phyloP scores from a whole-genome alignment of 2,329 filamentous ascomycete species.

The Colletotrichum lini region DNA sequence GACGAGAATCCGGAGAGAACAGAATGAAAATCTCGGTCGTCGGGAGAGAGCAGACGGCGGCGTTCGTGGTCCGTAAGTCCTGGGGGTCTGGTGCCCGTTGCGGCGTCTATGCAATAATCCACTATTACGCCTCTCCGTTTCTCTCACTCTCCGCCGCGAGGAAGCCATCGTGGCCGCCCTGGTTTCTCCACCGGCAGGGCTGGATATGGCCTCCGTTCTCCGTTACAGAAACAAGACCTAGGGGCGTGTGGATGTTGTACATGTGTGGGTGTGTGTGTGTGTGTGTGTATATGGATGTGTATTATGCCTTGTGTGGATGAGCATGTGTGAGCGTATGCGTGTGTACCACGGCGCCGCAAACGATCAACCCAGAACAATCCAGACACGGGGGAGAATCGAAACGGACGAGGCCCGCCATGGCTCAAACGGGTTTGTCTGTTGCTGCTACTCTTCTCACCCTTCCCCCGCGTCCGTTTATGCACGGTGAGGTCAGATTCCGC shows the following conservation, averaged over 20 bases:
- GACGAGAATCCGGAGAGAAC: too few species aligned
- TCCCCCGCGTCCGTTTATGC: conserved; percentile 3
- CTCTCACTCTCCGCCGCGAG: neutral
- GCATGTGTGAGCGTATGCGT: neutral
- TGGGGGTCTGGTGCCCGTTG: neutral
- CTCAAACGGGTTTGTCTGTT: conserved; percentile 10
- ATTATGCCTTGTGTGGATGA: too few species aligned
- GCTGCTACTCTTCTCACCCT: too few species aligned
- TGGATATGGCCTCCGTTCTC: neutral
- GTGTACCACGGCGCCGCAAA: neutral
- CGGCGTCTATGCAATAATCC: conserved; percentile 13
- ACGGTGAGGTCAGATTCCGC: conserved; percentile 33
- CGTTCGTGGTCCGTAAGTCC: too few species aligned
- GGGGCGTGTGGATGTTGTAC: too few species aligned
- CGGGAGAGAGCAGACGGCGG: too few species aligned
- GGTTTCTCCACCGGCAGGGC: neutral
- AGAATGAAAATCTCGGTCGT: too few species aligned
- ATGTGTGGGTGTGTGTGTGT: too few species aligned
- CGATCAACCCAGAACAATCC: neutral
- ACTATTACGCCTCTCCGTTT: conserved; percentile 1
- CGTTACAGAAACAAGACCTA: too few species aligned
- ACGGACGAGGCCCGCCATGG: conserved; percentile 16
- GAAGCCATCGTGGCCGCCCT: conserved; percentile 7
- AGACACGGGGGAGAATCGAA: neutral
- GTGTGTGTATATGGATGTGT: too few species aligned